Evolutionary conservation across 495 filamentous ascomycete genomes (phyloP).

Genomic region (Penicillium fimorum): DNA sequence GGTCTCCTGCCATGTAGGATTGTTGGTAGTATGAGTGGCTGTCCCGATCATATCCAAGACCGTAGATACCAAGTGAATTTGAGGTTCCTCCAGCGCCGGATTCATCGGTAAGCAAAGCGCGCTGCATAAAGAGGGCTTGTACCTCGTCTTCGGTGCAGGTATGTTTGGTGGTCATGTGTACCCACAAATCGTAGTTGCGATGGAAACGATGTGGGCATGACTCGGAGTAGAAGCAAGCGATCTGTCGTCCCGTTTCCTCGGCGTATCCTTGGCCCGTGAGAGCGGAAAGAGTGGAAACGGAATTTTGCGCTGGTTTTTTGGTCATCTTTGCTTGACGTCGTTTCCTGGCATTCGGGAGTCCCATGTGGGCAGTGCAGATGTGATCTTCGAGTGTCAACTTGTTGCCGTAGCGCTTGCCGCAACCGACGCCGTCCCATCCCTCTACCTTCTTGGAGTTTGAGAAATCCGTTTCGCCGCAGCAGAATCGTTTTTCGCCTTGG

Average conservation of each 20-base stretch:
- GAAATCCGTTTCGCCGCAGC: conserved; percentile 69
- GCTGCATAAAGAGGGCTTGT: conserved; percentile 44
- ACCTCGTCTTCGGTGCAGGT: conserved; percentile 50
- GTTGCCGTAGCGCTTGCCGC: conserved; percentile 63
- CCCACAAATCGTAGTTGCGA: conserved; percentile 64
- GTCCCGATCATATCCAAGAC: conserved; percentile 40
- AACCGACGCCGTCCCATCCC: conserved; percentile 68
- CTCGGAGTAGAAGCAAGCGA: conserved; percentile 52
- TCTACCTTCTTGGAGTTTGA: conserved; percentile 53
- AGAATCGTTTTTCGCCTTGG: conserved; percentile 60
- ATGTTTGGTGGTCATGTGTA: conserved; percentile 61
- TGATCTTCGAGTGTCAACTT: conserved; percentile 80
- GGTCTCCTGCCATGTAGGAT: conserved; percentile 12
- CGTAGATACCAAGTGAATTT: conserved; percentile 45
- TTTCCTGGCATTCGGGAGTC: conserved; percentile 47
- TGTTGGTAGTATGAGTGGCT: conserved; percentile 20
- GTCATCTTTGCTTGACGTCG: conserved; percentile 38
- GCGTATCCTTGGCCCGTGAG: conserved; percentile 62
- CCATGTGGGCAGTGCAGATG: conserved; percentile 71
- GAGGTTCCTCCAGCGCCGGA: conserved; percentile 21
- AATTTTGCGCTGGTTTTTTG: conserved; percentile 22
- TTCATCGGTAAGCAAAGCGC: conserved; percentile 38
- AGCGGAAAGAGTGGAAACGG: conserved; percentile 38
- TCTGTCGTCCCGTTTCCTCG: conserved; percentile 50
- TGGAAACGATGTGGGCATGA: conserved; percentile 60